Percentiles rank a stretch among this genome's conserved stretches.
These are phyloP conservation scores for Lactarius akahatsu DNA, from an alignment of 768 basidiomycete species.

Conservation along the genomic window DNA sequence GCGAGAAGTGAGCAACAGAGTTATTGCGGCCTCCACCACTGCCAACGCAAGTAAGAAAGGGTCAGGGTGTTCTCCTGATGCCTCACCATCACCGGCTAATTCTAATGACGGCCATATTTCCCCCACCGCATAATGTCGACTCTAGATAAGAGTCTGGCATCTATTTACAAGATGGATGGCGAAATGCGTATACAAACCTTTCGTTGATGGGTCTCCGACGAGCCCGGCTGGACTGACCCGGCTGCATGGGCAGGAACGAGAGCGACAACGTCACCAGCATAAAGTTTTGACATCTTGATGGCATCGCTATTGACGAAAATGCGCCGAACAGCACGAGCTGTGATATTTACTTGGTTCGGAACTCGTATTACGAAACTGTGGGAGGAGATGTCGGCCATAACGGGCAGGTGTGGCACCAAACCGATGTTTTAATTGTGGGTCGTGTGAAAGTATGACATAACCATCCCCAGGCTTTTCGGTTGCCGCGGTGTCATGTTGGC, in stretches of 20 bases:
- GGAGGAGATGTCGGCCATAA: constrained; percentile 19
- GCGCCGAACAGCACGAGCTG: constrained; percentile 54
- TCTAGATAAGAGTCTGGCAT: constrained; percentile 22
- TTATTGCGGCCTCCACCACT: constrained; percentile 58
- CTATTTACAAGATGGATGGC: constrained; percentile 23
- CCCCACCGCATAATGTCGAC: constrained; percentile 63
- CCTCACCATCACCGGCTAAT: constrained; percentile 56
- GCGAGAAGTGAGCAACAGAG: constrained; percentile 60
- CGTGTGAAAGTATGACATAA: constrained; percentile 2
- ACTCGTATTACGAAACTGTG: constrained; percentile 11
- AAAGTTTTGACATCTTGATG: constrained; percentile 58
- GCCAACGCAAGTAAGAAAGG: constrained; percentile 11
- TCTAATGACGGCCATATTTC: constrained; percentile 76
- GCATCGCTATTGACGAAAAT: constrained; percentile 61
- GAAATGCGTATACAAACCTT: constrained; percentile 15
- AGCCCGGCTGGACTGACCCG: constrained; percentile 15
- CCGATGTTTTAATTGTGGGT: background rate
- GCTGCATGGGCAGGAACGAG: constrained; percentile 40
- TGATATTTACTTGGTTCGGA: constrained; percentile 4
- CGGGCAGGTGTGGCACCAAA: background rate
- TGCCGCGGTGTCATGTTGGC: background rate
- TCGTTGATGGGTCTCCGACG: constrained; percentile 22
- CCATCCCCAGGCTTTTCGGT: background rate
- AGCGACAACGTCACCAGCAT: constrained; percentile 68
- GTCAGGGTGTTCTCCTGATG: background rate